These are phyloP conservation scores for Flaveria ramosissima DNA, from an alignment of 129 eudicot genomes.

Conservation along the genomic window DNA sequence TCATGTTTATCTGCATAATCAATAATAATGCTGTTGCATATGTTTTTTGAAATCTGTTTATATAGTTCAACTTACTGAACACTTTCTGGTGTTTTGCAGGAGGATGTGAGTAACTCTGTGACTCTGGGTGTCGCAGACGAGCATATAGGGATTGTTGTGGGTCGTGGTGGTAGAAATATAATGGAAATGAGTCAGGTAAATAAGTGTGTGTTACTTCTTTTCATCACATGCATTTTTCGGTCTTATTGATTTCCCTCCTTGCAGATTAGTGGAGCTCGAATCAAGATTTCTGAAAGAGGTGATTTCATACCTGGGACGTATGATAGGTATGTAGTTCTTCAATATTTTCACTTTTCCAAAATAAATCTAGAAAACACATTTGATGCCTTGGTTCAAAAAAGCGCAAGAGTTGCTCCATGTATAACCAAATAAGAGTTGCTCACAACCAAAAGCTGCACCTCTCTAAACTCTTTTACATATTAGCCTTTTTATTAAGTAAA, in stretches of 20 bases:
- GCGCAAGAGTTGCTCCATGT: no score
- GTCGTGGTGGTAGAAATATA: constrained; percentile 90
- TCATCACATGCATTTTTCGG: neutral
- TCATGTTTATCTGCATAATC: neutral
- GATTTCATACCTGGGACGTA: constrained; percentile 92
- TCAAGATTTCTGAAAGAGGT: constrained; percentile 87
- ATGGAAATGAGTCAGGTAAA: constrained; percentile 82
- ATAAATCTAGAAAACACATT: neutral
- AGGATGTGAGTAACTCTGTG: constrained; percentile 59
- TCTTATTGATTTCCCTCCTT: neutral
- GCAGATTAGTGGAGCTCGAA: constrained; percentile 90
- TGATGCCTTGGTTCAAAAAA: neutral
- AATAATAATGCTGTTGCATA: neutral
- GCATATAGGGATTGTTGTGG: constrained; percentile 86
- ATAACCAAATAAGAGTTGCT: no score
- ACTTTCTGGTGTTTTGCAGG: constrained; percentile 42
- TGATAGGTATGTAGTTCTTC: constrained; percentile 55
- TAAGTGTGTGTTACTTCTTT: neutral
- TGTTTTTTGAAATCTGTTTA: neutral
- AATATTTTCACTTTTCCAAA: neutral
- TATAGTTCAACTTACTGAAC: constrained; percentile 3
- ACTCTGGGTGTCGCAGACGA: constrained; percentile 94
- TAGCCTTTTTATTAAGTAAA: no score
- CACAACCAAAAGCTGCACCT: no score
- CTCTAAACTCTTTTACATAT: no score